A percentile compares a stretch with the other conserved stretches of the same genome.
Conservation (phyloP, 2,329 filamentous ascomycete species). For the Hypoxylon sp. region DNA sequence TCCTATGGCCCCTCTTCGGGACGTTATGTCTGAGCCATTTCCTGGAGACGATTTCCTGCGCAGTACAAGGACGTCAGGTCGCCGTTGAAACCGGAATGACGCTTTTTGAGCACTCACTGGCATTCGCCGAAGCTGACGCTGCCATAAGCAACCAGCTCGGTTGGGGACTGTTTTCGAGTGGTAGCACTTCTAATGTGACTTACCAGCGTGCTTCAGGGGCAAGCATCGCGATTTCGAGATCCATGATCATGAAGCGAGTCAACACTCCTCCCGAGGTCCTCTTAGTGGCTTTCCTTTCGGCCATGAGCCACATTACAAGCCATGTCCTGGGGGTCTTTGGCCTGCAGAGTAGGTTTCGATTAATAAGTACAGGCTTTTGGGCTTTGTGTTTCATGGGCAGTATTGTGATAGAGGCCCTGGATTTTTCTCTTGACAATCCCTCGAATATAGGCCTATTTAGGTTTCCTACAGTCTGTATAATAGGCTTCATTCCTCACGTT, state of each 20-base stretch:
- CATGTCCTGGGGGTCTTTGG: conserved; percentile 86
- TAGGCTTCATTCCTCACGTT: conserved; percentile 95
- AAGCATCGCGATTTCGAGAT: conserved; percentile 68
- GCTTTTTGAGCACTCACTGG: conserved; percentile 93
- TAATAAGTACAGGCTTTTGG: conserved; percentile 91
- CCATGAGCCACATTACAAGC: conserved; percentile 89
- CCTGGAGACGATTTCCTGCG: conserved; percentile 88
- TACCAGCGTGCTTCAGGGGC: conserved; percentile 58
- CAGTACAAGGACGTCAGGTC: conserved; percentile 84
- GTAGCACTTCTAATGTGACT: conserved; percentile 60
- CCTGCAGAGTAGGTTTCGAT: conserved; percentile 82
- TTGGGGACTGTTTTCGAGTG: conserved; percentile 73
- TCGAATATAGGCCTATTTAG: conserved; percentile 77
- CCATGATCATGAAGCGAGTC: conserved; percentile 81
- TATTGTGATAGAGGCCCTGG: conserved; percentile 81
- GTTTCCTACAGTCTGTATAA: conserved; percentile 94
- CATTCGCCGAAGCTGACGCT: conserved; percentile 95
- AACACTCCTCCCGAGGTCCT: conserved; percentile 93
- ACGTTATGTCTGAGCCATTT: conserved; percentile 84
- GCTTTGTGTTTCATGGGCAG: conserved; percentile 90
- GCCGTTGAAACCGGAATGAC: conserved; percentile 95
- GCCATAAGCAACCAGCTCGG: conserved; percentile 86
- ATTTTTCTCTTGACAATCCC: conserved; percentile 73
- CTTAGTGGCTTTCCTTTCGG: conserved; percentile 87
- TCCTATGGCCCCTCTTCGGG: conserved; percentile 81